Base-by-base conservation (phyloP, 352 stramenopile genomes). In the Phytopythium vexans region DNA sequence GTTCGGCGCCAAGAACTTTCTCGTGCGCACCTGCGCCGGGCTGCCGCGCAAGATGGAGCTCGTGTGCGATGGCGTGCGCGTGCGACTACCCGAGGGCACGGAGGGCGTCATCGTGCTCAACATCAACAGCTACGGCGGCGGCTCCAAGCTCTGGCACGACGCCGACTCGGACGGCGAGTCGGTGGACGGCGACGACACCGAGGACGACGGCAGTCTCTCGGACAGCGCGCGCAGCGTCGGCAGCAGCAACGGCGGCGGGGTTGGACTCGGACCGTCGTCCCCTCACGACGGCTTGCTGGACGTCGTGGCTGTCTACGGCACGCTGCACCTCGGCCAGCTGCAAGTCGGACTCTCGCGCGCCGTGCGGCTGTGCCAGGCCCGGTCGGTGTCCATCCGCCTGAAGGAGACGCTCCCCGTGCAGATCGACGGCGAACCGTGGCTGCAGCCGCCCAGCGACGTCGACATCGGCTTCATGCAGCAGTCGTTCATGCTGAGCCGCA, bases 391-490 rank as follows among this genome's bases (percentile, higher is more conserved):
- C 41, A 60, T 94, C 38, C 63, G 57, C 0, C 41, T 92, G 43
- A 79, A 82, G 14, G 79, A 91, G 48, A 86, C 66, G 5, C 50
- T 92, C 6, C 81, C 83, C 2, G 57, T 98, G 40, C 95, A 98
- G 65, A 92, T 98, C 39, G 95, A 98, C 59, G 95, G 95, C 8
- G 95, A 98, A 70, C 95, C 95, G 14, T 98, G 94, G 94, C 72
- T 87, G 54, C 94, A 98, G 65, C 75, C 69, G 35, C 70, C 70
- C 14, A 92, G 84, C 37, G 82, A 83, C 8, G 63, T 98, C 38
- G 65, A 81, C 21, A 89, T 98, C 45, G 74, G 75, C 14, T 92
- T 86, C 60, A 73, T 89, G 41, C 79, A 94, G 47, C 77, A 94
- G 58, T 79, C 83, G 8, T 89, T 92, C 62, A 94, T 94, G 83